phyloP scores from a whole-genome alignment of 2,329 filamentous ascomycete genomes.

The Neofusicoccum ribis region DNA sequence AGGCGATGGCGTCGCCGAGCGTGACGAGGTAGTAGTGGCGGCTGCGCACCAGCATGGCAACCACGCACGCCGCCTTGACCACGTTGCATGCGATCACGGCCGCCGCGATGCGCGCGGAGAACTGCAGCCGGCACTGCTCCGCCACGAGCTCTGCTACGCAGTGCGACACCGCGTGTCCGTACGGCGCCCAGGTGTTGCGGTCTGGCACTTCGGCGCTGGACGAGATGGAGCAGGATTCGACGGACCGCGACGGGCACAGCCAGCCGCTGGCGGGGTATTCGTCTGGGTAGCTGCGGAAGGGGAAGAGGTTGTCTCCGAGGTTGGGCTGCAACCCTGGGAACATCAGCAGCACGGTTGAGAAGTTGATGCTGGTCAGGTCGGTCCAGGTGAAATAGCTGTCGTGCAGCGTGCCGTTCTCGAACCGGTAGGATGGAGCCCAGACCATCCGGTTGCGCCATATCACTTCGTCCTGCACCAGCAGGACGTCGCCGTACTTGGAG shows the following conservation, averaged over 20 bases:
- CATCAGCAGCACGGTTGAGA: background rate
- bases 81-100: constrained; percentile 26
- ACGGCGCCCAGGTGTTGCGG: constrained; percentile 23
- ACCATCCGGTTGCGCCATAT: background rate
- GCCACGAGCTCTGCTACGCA: constrained; percentile 23
- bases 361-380: no score
- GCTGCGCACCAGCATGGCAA: constrained; percentile 22
- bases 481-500: background rate
- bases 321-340: background rate
- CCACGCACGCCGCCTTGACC: constrained; percentile 27
- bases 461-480: background rate
- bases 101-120: constrained; percentile 22
- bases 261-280: constrained; percentile 8
- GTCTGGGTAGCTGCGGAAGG: background rate
- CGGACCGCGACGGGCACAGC: constrained; percentile 6
- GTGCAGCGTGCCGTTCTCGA: background rate
- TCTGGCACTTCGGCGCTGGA: background rate
- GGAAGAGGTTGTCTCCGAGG: background rate
- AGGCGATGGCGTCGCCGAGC: constrained; percentile 31
- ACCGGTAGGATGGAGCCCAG: background rate
- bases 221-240: background rate
- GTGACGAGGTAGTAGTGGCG: constrained; percentile 24
- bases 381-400: background rate
- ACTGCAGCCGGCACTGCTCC: constrained; percentile 26
- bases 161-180: constrained; percentile 22